Percentiles rank a stretch among this genome's conserved stretches.
Evolutionary conservation across 352 stramenopile genomes (phyloP).

Genomic region (Phytophthora kernoviae): DNA sequence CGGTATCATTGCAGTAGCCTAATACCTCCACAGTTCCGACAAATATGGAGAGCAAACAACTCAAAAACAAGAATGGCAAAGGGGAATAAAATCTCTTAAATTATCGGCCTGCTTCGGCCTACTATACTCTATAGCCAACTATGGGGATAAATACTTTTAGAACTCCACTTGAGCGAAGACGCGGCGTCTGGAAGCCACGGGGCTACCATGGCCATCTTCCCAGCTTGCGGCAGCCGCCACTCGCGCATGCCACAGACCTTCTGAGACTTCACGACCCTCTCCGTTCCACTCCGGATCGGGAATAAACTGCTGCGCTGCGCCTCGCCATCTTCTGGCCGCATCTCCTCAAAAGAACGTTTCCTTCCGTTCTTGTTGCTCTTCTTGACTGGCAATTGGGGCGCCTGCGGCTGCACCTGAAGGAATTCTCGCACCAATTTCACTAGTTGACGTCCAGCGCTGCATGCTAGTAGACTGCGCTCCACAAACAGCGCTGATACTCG

Average conservation of each 20-base stretch:
- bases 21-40: too few species aligned
- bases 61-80: not conserved
- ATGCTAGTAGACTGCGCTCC: conserved; percentile 60
- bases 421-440: conserved; percentile 71
- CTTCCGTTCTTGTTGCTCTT: conserved; percentile 30
- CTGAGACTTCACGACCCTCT: conserved; percentile 56
- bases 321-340: conserved; percentile 47
- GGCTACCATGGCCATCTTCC: conserved; percentile 42
- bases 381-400: conserved; percentile 16
- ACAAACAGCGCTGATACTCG: conserved; percentile 65
- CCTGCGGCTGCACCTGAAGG: conserved; percentile 46
- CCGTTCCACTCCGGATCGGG: conserved; percentile 30
- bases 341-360: conserved; percentile 66
- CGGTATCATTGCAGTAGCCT: too few species aligned
- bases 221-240: conserved; percentile 46
- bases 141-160: conserved; percentile 40
- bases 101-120: conserved; percentile 27
- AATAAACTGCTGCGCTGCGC: conserved; percentile 35
- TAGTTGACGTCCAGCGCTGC: conserved; percentile 54
- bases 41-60: too few species aligned
- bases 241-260: conserved; percentile 62
- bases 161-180: conserved; percentile 87
- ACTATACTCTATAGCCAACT: conserved; percentile 30
- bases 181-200: conserved; percentile 55
- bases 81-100: too few species aligned